Evolutionary conservation across 208 protist genomes (phyloP).

Genomic region (Acanthamoeba castellanii): DNA sequence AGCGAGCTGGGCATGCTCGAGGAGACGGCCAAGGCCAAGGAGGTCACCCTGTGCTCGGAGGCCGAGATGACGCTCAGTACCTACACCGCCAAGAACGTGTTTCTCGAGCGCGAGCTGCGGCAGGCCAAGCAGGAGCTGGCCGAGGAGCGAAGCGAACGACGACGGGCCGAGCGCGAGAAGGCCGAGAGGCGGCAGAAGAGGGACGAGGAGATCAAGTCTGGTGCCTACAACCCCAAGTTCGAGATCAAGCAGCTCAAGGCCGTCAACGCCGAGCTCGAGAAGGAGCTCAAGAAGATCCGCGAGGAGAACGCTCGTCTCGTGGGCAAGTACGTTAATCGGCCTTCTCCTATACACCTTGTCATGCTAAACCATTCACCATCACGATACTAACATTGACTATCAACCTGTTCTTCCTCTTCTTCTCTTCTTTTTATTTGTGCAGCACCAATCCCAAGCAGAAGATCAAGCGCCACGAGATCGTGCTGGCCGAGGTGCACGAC

Average conservation of each 20-base stretch:
- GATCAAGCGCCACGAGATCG: conserved; percentile 61
- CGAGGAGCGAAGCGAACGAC: background rate
- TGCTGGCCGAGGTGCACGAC: conserved; percentile 19
- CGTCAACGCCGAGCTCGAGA: conserved; percentile 41
- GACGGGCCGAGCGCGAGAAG: background rate
- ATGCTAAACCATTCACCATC: too few relatives aligned
- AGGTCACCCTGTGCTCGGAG: conserved; percentile 28
- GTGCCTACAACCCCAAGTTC: background rate
- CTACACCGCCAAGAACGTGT: conserved; percentile 13
- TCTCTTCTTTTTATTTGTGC: background rate
- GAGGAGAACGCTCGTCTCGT: conserved; percentile 65
- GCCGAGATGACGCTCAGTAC: conserved; percentile 40
- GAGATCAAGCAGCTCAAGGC: conserved; percentile 67
- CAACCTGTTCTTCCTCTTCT: background rate
- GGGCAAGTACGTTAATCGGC: background rate
- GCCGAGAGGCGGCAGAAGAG: conserved; percentile 2
- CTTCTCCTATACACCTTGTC: background rate
- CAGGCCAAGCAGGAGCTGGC: conserved; percentile 41
- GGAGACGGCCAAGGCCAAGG: conserved; percentile 23
- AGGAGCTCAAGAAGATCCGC: conserved; percentile 51
- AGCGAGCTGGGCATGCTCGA: background rate
- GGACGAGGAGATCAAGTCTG: background rate
- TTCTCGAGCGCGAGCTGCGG: conserved; percentile 40
- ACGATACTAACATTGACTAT: background rate
- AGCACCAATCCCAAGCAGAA: conserved; percentile 13